A percentile compares a stretch with the other conserved stretches of the same genome.
Conservation (phyloP, 2,329 filamentous ascomycete species). For the Curvularia eragrostidis region DNA sequence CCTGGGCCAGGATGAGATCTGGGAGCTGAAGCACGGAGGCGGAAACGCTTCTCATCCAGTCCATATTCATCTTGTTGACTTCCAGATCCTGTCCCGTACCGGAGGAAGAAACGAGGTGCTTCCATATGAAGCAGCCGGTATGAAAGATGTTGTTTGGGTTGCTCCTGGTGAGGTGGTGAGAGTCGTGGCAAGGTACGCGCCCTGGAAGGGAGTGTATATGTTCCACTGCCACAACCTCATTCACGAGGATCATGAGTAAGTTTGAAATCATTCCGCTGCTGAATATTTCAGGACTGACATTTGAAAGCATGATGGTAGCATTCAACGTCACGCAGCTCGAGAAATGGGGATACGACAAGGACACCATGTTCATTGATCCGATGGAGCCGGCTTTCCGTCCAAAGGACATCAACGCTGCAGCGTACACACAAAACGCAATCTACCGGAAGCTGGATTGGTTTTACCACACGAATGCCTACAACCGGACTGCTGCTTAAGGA, state of each 20-base stretch:
- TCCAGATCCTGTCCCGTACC: conserved; percentile 60
- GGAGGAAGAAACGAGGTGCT: conserved; percentile 53
- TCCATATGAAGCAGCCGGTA: conserved; percentile 61
- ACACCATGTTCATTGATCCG: conserved; percentile 43
- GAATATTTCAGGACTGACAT: conserved; percentile 8
- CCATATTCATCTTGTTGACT: conserved; percentile 67
- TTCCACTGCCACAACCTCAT: conserved; percentile 57
- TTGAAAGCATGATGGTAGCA: conserved; percentile 50
- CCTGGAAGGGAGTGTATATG: conserved; percentile 59
- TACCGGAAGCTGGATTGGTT: conserved; percentile 41
- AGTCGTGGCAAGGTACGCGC: conserved; percentile 42
- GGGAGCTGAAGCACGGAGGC: conserved; percentile 54
- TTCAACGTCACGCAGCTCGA: conserved; percentile 52
- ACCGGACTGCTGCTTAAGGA: conserved; percentile 16
- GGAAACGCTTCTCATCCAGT: conserved; percentile 62
- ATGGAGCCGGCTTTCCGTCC: conserved; percentile 40
- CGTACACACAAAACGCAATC: conserved; percentile 38
- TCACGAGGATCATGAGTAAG: conserved; percentile 53
- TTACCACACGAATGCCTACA: conserved; percentile 41
- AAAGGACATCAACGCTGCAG: conserved; percentile 30
- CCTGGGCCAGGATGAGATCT: conserved; percentile 47
- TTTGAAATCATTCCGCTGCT: neutral
- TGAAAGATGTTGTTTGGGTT: conserved; percentile 66
- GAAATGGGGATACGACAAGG: conserved; percentile 43
- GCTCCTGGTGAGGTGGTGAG: conserved; percentile 53